A percentile compares a stretch with the other conserved stretches of the same genome.
Evolutionary conservation across 495 filamentous ascomycete genomes (phyloP).

Genomic region (Aspergillus avenaceus): DNA sequence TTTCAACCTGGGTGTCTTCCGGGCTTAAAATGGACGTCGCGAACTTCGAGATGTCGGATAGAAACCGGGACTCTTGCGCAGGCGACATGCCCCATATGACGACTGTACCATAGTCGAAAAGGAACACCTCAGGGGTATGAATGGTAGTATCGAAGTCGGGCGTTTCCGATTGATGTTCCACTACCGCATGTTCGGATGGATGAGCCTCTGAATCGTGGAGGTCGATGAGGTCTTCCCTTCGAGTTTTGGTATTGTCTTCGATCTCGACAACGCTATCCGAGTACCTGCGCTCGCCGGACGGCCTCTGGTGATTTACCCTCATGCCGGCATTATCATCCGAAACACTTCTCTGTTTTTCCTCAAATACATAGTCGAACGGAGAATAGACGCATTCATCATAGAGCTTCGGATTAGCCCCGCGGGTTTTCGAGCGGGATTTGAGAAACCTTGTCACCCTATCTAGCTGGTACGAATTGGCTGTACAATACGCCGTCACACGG

Average conservation of each 20-base stretch:
- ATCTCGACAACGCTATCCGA: slow-evolving; percentile 60
- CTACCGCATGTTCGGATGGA: slow-evolving; percentile 23
- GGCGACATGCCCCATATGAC: slow-evolving; percentile 98
- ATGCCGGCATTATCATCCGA: slow-evolving; percentile 19
- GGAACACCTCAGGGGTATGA: slow-evolving; percentile 88
- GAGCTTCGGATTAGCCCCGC: slow-evolving; percentile 78
- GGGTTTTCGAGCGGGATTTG: slow-evolving; percentile 70
- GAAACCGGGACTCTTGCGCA: slow-evolving; percentile 76
- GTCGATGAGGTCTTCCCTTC: slow-evolving; percentile 53
- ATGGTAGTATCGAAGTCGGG: slow-evolving; percentile 59
- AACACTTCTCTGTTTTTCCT: slow-evolving; percentile 36
- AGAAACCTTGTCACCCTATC: slow-evolving; percentile 84
- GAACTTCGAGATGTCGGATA: slow-evolving; percentile 95
- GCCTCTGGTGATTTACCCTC: slow-evolving; percentile 25
- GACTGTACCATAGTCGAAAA: slow-evolving; percentile 98
- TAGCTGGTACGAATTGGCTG: slow-evolving; percentile 82
- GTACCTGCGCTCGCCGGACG: slow-evolving; percentile 56
- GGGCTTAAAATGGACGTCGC: slow-evolving; percentile 81
- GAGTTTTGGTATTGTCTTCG: slow-evolving; percentile 43
- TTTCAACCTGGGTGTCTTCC: slow-evolving; percentile 90
- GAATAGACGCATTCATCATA: slow-evolving; percentile 98
- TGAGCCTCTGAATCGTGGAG: slow-evolving; percentile 36
- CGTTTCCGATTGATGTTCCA: slow-evolving; percentile 18
- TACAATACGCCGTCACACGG: slow-evolving; percentile 93
- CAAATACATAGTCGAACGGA: slow-evolving; percentile 69